Evolutionary conservation across 2,329 filamentous ascomycete species (phyloP), one percentile per base, ranked within the genome.

Genomic region (Fusarium marasasianum): DNA sequence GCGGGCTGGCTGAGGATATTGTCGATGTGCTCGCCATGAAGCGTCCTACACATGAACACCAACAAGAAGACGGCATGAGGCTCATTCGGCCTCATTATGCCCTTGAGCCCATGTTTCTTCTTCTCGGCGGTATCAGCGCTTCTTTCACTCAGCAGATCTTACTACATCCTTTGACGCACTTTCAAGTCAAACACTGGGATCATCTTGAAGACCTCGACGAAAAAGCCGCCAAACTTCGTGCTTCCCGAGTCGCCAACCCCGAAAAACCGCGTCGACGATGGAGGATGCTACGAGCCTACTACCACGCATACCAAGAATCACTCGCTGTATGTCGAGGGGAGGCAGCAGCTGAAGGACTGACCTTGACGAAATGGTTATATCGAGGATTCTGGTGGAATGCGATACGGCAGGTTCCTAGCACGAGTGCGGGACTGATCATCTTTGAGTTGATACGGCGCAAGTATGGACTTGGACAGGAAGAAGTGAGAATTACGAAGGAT

Each of bases 371-470:
- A 20, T 95, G 92, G 88, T 81, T 95, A 11, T 95, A 93, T 78
- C 86, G 89, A 10, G 92, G 91, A 18, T 94, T 95, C 80, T 90
- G 92, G 86, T 89, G 89, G 88, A 91, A 88, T 61, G 93, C 93
- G 2, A 87, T 94, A 59, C 86, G 91, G 10, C 92, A 94, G 81
- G 91, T 94, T 5, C 93, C 93, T 1, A 93, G 92, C 79, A 95
- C 93, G 5, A 93, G 91, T 68, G 93, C 93, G 0, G 93, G 92
- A 0, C 80, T 95, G 67, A 93, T 95, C 74, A 93, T 94, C 26
- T 95, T 95, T 79, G 93, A 95, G 82, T 79, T 95, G 50, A 90
- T 94, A 43, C 85, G 93, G 64, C 86, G 92, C 41, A 94, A 93
- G 82, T 95, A 94, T 75, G 91, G 91, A 4, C 85, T 89, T 66